Evolutionary conservation across 192 early-diverging fungal species (phyloP).

Genomic region (Radiomyces spectabilis): DNA sequence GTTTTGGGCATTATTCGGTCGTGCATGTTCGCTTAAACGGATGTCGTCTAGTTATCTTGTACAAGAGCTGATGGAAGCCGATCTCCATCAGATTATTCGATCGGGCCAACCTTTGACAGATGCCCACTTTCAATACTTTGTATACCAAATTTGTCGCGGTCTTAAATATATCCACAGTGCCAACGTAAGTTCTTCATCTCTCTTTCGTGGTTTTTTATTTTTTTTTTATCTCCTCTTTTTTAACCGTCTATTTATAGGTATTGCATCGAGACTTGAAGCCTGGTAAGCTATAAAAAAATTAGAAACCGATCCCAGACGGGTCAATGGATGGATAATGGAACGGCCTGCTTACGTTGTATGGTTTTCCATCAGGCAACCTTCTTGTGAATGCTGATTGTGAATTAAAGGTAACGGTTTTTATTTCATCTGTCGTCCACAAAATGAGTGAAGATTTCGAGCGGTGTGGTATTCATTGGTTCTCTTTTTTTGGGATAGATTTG

Average conservation of each 20-base stretch:
- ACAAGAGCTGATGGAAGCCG: conserved; percentile 99
- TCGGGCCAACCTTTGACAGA: conserved; percentile 90
- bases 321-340: neutral
- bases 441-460: neutral
- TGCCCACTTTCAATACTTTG: conserved; percentile 97
- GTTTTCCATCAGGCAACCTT: conserved; percentile 57
- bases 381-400: conserved; percentile 98
- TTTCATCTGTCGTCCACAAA: neutral
- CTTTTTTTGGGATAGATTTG: conserved; percentile 63
- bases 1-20: too few relatives aligned
- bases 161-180: conserved; percentile 99
- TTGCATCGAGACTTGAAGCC: conserved; percentile 97
- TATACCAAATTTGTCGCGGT: conserved; percentile 95
- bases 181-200: conserved; percentile 76
- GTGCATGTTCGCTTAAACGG: too few relatives aligned
- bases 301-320: too few relatives aligned
- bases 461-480: neutral
- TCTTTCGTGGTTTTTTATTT: neutral
- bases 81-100: conserved; percentile 95
- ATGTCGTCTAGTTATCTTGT: conserved; percentile 70
- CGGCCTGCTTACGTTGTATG: neutral
- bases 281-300: conserved; percentile 23
- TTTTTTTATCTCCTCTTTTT: neutral
- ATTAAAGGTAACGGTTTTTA: conserved; percentile 63
- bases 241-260: conserved; percentile 28